A percentile compares a stretch with the other conserved stretches of the same genome.
Evolutionary conservation across 2,329 filamentous ascomycete genomes (phyloP).

Genomic region (Ramularia endophylla): DNA sequence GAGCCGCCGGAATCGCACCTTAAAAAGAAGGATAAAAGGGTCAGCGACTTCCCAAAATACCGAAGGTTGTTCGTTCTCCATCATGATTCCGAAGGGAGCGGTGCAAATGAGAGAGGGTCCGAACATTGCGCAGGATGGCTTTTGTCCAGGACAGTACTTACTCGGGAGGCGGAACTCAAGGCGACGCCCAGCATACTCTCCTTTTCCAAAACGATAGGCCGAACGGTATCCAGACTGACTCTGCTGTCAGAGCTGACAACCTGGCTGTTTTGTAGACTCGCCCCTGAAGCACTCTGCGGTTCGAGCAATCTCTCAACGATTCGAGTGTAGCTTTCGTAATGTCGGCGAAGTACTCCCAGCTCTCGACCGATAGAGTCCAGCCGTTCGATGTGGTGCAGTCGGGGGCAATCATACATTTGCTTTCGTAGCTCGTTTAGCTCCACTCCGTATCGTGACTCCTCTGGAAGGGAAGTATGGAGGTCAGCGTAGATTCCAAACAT

Average conservation of each 20-base stretch:
- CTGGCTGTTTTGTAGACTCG: slow-evolving; percentile 40
- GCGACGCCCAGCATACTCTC: slow-evolving; percentile 40
- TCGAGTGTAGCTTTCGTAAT: slow-evolving; percentile 56
- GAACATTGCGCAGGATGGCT: no score
- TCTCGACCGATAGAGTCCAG: slow-evolving; percentile 57
- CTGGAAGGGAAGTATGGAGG: no score
- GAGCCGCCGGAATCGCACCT: slow-evolving; percentile 54
- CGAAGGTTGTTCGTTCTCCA: no score
- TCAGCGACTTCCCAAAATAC: no score
- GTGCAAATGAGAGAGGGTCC: no score
- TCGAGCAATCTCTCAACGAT: slow-evolving; percentile 55
- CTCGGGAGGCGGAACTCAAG: slow-evolving; percentile 46
- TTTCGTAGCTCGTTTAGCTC: slow-evolving; percentile 42
- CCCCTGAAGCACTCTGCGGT: slow-evolving; percentile 38
- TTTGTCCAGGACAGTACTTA: no score
- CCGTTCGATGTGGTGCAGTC: slow-evolving; percentile 42
- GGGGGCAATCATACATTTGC: slow-evolving; percentile 50
- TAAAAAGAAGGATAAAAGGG: no score
- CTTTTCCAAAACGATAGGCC: slow-evolving; percentile 21
- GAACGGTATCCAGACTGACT: slow-evolving; percentile 19
- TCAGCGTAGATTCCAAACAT: no score
- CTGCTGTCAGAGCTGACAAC: slow-evolving; percentile 25
- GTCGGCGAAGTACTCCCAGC: slow-evolving; percentile 53
- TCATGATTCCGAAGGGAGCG: no score
- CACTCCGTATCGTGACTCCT: slow-evolving; percentile 41